Conservation (phyloP, 73 alveolate genomes). For the Diophrys appendiculata region DNA sequence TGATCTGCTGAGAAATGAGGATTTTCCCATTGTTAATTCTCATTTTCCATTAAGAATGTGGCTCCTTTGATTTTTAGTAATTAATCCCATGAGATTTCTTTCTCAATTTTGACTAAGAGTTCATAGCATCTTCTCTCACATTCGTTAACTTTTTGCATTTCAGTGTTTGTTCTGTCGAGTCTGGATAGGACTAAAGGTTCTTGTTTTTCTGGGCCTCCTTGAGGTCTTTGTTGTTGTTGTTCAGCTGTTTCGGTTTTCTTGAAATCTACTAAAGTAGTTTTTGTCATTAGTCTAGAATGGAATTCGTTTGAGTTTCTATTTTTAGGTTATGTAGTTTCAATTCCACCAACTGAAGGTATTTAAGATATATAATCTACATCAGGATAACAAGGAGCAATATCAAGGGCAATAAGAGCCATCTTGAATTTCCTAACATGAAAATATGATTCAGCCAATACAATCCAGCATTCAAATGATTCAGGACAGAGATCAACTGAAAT, state of each 20-base stretch:
- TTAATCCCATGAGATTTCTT: conserved; percentile 65
- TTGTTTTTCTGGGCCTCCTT: conserved; percentile 12
- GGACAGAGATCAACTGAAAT: conserved; percentile 67
- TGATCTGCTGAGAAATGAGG: conserved; percentile 52
- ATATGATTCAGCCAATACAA: conserved; percentile 56
- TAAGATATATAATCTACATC: conserved; percentile 21
- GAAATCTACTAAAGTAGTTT: conserved; percentile 51
- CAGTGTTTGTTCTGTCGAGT: conserved; percentile 40
- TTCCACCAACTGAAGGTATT: conserved; percentile 10
- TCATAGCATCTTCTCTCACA: conserved; percentile 59
- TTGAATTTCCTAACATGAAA: conserved; percentile 58
- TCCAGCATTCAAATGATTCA: conserved; percentile 69
- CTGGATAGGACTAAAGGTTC: conserved; percentile 34
- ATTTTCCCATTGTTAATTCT: conserved; percentile 47
- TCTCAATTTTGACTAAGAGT: conserved; percentile 68
- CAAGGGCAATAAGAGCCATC: conserved; percentile 50
- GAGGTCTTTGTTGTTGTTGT: no score
- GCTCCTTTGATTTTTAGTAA: conserved; percentile 49
- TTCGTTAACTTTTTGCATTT: conserved; percentile 36
- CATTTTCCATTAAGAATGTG: conserved; percentile 35
- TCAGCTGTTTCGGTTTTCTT: conserved; percentile 30
- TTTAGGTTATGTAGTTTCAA: conserved; percentile 11
- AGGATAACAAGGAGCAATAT: conserved; percentile 56
- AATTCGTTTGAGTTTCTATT: conserved; percentile 5
- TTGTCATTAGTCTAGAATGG: conserved; percentile 29